phyloP scores from a whole-genome alignment of 495 filamentous ascomycete species.

The Oidiodendron maius region DNA sequence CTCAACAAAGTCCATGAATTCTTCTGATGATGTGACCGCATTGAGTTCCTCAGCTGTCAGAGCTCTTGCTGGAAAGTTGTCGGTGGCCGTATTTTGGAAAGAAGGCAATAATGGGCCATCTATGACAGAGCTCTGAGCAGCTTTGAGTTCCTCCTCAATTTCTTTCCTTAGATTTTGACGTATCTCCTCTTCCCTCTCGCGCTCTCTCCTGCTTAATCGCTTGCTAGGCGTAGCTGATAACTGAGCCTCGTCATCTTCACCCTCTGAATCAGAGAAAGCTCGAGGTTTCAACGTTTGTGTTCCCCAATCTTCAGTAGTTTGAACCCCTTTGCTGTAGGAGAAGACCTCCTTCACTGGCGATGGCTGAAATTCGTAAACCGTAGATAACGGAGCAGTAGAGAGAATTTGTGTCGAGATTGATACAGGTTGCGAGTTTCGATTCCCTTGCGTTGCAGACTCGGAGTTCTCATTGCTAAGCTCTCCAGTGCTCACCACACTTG shows the following conservation, averaged over 20 bases:
- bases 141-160: conserved; percentile 85
- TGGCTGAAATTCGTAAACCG: conserved; percentile 70
- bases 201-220: conserved; percentile 65
- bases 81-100: conserved; percentile 27
- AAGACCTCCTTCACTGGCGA: conserved; percentile 72
- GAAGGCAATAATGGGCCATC: conserved; percentile 43
- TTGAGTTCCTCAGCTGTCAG: conserved; percentile 82
- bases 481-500: conserved; percentile 72
- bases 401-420: conserved; percentile 60
- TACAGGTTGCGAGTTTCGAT: conserved; percentile 18
- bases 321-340: conserved; percentile 93
- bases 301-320: conserved; percentile 68
- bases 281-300: conserved; percentile 36
- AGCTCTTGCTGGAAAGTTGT: conserved; percentile 72
- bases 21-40: conserved; percentile 85
- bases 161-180: conserved; percentile 78
- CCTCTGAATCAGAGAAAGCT: conserved; percentile 48
- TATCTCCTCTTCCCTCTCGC: conserved; percentile 81
- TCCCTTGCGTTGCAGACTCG: conserved; percentile 41
- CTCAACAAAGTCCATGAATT: conserved; percentile 94
- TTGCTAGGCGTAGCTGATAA: conserved; percentile 46
- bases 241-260: conserved; percentile 34
- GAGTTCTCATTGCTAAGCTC: conserved; percentile 67
- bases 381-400: conserved; percentile 60
- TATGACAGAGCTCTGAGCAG: conserved; percentile 49